phyloP scores from a whole-genome alignment of 805 yeast genomes.

The Wickerhamiella sergipiensis region DNA sequence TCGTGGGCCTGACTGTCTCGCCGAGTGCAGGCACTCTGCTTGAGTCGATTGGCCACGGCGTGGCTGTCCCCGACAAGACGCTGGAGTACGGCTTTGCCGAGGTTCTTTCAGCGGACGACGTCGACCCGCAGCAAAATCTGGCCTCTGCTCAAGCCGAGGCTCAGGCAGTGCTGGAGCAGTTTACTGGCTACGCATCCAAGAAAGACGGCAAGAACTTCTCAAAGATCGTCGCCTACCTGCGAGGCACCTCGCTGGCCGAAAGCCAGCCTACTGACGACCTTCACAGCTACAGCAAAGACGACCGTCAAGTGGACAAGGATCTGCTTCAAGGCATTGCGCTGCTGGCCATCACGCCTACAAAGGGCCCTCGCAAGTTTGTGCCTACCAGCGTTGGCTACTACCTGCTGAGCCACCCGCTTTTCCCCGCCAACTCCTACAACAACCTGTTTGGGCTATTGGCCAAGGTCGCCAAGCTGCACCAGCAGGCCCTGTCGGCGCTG shows the following conservation, averaged over 20 bases:
- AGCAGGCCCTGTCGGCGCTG: slow-evolving; percentile 74
- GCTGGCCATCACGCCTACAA: slow-evolving; percentile 26
- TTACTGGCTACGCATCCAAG: slow-evolving; percentile 31
- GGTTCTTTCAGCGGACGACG: slow-evolving; percentile 21
- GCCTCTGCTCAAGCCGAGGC: slow-evolving; percentile 21
- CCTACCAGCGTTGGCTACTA: slow-evolving; percentile 55
- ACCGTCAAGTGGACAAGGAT: slow-evolving; percentile 46
- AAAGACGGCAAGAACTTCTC: slow-evolving; percentile 15
- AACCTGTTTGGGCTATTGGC: slow-evolving; percentile 42
- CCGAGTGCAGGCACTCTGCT: slow-evolving; percentile 14
- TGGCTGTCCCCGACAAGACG: slow-evolving; percentile 7
- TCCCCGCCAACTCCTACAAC: slow-evolving; percentile 40
- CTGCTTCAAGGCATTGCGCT: slow-evolving; percentile 37
- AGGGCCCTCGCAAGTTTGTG: slow-evolving; percentile 19
- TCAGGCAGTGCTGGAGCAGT: slow-evolving; percentile 28
- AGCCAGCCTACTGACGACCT: slow-evolving; percentile 21
- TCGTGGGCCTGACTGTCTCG: slow-evolving; percentile 16
- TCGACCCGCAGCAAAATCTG: neutral
- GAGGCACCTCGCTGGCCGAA: slow-evolving; percentile 8
- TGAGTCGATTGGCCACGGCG: slow-evolving; percentile 16
- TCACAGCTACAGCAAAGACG: slow-evolving; percentile 50
- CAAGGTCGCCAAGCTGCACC: slow-evolving; percentile 47
- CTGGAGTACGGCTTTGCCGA: slow-evolving; percentile 20
- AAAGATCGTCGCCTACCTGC: slow-evolving; percentile 12
- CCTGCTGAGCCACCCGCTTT: slow-evolving; percentile 75